A percentile compares a stretch with the other conserved stretches of the same genome.
Conservation (phyloP, 257 asterid species). For the Solanum ossicruentum region DNA sequence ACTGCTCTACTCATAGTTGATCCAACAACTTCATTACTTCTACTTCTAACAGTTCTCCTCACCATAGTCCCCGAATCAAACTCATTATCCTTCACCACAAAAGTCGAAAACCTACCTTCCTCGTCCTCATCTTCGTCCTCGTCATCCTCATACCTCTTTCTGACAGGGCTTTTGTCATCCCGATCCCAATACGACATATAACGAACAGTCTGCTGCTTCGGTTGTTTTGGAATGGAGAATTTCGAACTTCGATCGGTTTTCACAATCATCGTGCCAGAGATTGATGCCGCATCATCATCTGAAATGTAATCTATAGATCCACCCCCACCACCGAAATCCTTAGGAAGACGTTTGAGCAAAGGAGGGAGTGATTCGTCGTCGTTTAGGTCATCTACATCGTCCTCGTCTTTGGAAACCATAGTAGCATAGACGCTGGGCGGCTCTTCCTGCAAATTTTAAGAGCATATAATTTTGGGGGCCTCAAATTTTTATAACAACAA, state of each 20-base stretch:
- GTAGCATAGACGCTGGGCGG: slow-evolving; percentile 32
- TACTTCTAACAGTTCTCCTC: slow-evolving; percentile 28
- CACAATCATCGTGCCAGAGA: slow-evolving; percentile 80
- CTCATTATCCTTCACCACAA: slow-evolving; percentile 57
- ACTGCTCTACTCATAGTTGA: slow-evolving; percentile 88
- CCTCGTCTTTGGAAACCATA: slow-evolving; percentile 49
- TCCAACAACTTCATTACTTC: slow-evolving; percentile 29
- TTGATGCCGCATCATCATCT: slow-evolving; percentile 37
- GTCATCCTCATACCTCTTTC: neutral
- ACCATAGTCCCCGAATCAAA: slow-evolving; percentile 63
- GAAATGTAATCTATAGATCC: slow-evolving; percentile 18
- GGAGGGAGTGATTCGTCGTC: slow-evolving; percentile 90
- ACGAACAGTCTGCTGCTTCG: neutral
- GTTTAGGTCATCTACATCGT: slow-evolving; percentile 14
- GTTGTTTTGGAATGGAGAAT: neutral
- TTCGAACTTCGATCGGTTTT: slow-evolving; percentile 32
- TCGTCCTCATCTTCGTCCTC: slow-evolving; percentile 28
- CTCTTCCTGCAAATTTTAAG: too few relatives aligned
- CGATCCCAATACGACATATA: slow-evolving; percentile 26
- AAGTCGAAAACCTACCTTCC: slow-evolving; percentile 64
- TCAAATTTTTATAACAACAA: too few relatives aligned
- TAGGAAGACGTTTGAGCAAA: slow-evolving; percentile 72
- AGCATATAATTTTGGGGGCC: too few relatives aligned
- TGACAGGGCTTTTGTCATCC: slow-evolving; percentile 14
- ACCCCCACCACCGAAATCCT: slow-evolving; percentile 73